phyloP scores from a whole-genome alignment of 495 filamentous ascomycete genomes.

The Jackrogersella multiformis region DNA sequence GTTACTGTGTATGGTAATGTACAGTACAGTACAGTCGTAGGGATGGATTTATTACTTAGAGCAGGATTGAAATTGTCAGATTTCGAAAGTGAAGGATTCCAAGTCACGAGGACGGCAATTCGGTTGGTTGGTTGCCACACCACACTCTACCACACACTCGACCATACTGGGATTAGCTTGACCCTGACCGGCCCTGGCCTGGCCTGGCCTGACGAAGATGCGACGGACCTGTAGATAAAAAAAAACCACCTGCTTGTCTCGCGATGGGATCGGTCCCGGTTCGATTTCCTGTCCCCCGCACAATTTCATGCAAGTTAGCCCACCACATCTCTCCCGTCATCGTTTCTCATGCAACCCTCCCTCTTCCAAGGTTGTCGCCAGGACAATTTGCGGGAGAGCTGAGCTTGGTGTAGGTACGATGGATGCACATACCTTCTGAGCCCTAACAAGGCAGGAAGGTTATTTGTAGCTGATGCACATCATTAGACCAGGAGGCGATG shows the following conservation, averaged over 20 bases:
- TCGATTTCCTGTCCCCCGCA: conserved; percentile 48
- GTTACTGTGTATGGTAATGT: no score
- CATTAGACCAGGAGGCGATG: conserved; percentile 30
- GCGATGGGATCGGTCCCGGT: conserved; percentile 44
- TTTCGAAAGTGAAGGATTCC: conserved; percentile 33
- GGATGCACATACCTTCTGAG: conserved; percentile 3
- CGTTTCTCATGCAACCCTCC: conserved; percentile 45
- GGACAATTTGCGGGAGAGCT: conserved; percentile 20
- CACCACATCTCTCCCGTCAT: conserved; percentile 44
- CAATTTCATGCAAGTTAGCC: conserved; percentile 46
- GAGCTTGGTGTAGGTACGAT: conserved; percentile 28
- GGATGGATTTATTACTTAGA: conserved; percentile 35
- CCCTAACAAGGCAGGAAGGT: conserved; percentile 18
- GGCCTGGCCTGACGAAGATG: conserved; percentile 33
- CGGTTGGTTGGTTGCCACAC: conserved; percentile 31
- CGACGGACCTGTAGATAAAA: conserved; percentile 18
- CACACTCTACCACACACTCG: no score
- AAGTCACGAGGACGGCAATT: conserved; percentile 40
- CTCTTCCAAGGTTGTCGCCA: conserved; percentile 31
- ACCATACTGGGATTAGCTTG: conserved; percentile 13
- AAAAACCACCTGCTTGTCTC: conserved; percentile 36
- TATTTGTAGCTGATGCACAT: conserved; percentile 38
- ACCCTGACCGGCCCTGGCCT: conserved; percentile 11
- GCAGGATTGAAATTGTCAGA: conserved; percentile 34
- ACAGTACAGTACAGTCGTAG: conserved; percentile 38